phyloP scores from a whole-genome alignment of 495 filamentous ascomycete species.

The Hypomontagnella monticulosa region DNA sequence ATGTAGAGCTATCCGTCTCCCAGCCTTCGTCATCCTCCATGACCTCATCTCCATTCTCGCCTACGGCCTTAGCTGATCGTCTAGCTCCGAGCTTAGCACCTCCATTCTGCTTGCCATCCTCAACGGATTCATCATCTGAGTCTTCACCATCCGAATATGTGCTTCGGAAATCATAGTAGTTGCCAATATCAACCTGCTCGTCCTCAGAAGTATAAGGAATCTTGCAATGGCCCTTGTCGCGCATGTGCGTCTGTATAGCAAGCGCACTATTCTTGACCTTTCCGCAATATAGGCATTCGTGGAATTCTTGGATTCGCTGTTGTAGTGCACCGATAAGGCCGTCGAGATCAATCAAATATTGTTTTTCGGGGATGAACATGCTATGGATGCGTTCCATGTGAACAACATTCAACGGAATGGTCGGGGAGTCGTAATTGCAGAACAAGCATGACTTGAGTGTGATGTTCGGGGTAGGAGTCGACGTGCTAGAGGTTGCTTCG shows the following conservation, averaged over 20 bases:
- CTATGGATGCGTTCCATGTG: slow-evolving; percentile 95
- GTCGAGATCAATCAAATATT: slow-evolving; percentile 81
- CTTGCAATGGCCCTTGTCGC: slow-evolving; percentile 94
- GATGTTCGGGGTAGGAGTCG: slow-evolving; percentile 46
- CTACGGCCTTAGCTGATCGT: slow-evolving; percentile 56
- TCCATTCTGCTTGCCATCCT: slow-evolving; percentile 58
- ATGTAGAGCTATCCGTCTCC: slow-evolving; percentile 91
- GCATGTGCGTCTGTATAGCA: slow-evolving; percentile 93
- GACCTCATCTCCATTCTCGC: slow-evolving; percentile 58
- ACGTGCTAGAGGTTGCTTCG: slow-evolving; percentile 48
- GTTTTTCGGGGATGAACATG: slow-evolving; percentile 92
- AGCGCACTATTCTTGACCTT: slow-evolving; percentile 75
- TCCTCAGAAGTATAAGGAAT: slow-evolving; percentile 90
- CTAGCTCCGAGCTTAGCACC: slow-evolving; percentile 68
- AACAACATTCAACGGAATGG: slow-evolving; percentile 73
- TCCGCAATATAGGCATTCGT: slow-evolving; percentile 79
- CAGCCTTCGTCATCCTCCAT: slow-evolving; percentile 77
- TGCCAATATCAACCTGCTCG: slow-evolving; percentile 94
- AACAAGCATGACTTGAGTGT: slow-evolving; percentile 82
- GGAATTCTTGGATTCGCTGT: slow-evolving; percentile 78
- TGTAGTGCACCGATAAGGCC: slow-evolving; percentile 81
- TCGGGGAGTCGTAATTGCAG: slow-evolving; percentile 83
- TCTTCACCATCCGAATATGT: slow-evolving; percentile 85
- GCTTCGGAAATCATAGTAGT: slow-evolving; percentile 96
- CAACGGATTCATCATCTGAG: slow-evolving; percentile 67